Evolutionary conservation across 1,284 basidiomycete genomes (phyloP), one percentile per base, ranked within the genome.

Genomic region (Anthracocystis setariae): DNA sequence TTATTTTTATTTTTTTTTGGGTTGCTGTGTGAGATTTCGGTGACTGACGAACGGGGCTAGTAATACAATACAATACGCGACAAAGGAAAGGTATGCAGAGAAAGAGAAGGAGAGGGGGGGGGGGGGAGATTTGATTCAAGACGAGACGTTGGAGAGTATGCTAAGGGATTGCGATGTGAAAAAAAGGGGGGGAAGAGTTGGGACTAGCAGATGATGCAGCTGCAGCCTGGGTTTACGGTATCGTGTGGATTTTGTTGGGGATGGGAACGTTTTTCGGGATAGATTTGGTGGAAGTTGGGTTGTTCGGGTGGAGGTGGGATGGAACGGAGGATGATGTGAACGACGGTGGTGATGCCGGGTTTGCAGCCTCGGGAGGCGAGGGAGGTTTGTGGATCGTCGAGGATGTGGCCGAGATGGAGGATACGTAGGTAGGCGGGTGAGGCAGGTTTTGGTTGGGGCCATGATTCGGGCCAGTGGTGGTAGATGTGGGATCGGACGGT

Each of bases 341-440:
- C 63, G 12, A 72, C 68, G 8, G 63, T 72, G 17, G 51, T 63
- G 2, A 52, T 38, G 9, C 67, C 67, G 4, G 60, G n/a, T 27
- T 53, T 64, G 56, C 55, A 60, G 20, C 67, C 61, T 32, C 67
- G 43, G 2, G 56, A 64, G 17, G 67, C 67, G 12, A 70, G 61
- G 3, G 60, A 64, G 17, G 55, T 50, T 2, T 50, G 12, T 18
- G 67, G 57, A 15, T 47, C 32, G 33, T 70, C 67, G 23, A 70
- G 52, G 15, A 70, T 65, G 46, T 70, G 67, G n/a, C 67, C 67
- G 27, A 70, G 61, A 37, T 70, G 67, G 3, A 70, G 49, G 8
- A 70, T 39, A 40, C 67, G 48, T 17, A 70, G 23, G 37, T 63
- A 61, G 17, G 52, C 48, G 13, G 51, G 47, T 13, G 67, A 70